A percentile compares a stretch with the other conserved stretches of the same genome.
Evolutionary conservation across 192 early-diverging fungal genomes (phyloP).

Genomic region (Podila horticola): DNA sequence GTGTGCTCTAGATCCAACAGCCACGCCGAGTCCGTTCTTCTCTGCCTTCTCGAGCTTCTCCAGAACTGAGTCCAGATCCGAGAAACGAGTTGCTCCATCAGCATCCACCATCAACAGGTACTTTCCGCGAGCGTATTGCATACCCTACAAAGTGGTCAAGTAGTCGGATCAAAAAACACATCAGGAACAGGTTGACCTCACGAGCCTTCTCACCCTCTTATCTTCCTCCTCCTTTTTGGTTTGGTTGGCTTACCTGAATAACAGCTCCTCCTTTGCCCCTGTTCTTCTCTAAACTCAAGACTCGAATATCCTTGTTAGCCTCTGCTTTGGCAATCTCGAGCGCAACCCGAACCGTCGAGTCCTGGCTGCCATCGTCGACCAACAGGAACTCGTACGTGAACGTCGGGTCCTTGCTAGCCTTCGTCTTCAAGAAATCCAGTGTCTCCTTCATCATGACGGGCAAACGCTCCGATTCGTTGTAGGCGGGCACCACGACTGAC

Average conservation of each 20-base stretch:
- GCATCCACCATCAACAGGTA: conserved; percentile 93
- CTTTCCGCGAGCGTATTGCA: conserved; percentile 80
- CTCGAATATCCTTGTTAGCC: conserved; percentile 68
- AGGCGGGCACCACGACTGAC: conserved; percentile 90
- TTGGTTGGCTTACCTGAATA: conserved; percentile 70
- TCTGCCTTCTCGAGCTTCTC: conserved; percentile 47
- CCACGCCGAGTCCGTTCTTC: conserved; percentile 69
- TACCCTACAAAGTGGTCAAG: conserved; percentile 73
- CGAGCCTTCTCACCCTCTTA: neutral
- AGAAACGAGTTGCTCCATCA: conserved; percentile 94
- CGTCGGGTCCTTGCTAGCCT: conserved; percentile 30
- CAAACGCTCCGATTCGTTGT: conserved; percentile 88
- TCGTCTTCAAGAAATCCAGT: conserved; percentile 67
- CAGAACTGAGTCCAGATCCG: conserved; percentile 80
- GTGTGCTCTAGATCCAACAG: conserved; percentile 93
- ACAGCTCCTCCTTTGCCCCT: conserved; percentile 95
- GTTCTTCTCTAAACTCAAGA: conserved; percentile 83
- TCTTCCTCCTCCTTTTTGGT: neutral
- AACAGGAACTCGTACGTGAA: conserved; percentile 90
- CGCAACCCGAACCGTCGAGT: conserved; percentile 77
- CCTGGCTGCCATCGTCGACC: conserved; percentile 92
- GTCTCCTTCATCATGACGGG: conserved; percentile 89
- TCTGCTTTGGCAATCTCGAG: conserved; percentile 71
- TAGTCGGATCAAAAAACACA: neutral
- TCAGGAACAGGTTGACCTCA: neutral